Percentiles rank a stretch among this genome's conserved stretches.
These are phyloP conservation scores for Mariannaea elegans DNA, from an alignment of 2,329 filamentous ascomycete species.

Conservation along the genomic window DNA sequence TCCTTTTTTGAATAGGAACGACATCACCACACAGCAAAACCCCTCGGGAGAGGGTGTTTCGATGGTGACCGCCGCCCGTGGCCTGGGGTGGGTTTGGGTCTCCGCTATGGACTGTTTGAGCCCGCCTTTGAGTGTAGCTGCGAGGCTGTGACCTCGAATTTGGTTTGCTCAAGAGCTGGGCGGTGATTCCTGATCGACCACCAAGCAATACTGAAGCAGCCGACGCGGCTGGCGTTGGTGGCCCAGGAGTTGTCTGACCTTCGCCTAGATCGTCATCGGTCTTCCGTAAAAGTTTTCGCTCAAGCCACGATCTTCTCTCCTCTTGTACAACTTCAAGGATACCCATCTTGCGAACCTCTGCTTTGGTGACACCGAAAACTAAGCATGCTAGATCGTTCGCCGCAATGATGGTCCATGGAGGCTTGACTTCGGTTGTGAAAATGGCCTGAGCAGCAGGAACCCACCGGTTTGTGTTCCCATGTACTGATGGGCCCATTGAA, in stretches of 20 bases:
- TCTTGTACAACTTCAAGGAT: conserved; percentile 95
- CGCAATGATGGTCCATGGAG: conserved; percentile 94
- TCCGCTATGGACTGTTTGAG: conserved; percentile 70
- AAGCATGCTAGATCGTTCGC: conserved; percentile 97
- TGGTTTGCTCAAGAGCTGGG: conserved; percentile 86
- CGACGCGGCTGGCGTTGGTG: conserved; percentile 49
- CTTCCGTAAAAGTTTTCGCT: conserved; percentile 77
- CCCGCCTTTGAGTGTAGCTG: conserved; percentile 64
- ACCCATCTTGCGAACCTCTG: conserved; percentile 92
- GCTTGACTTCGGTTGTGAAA: conserved; percentile 90
- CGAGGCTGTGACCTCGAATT: conserved; percentile 64
- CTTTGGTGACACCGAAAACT: conserved; percentile 98
- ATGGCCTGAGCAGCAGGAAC: conserved; percentile 93
- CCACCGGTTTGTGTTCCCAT: conserved; percentile 90
- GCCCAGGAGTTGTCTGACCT: conserved; percentile 44
- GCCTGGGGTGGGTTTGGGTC: conserved; percentile 65
- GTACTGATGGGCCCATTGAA: conserved; percentile 67
- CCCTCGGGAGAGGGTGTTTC: conserved; percentile 80
- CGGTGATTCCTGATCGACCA: conserved; percentile 80
- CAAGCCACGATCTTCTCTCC: conserved; percentile 88
- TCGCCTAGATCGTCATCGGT: conserved; percentile 46
- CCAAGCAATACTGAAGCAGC: conserved; percentile 69
- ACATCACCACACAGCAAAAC: conserved; percentile 96
- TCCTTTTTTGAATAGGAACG: conserved; percentile 96
- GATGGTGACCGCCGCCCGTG: conserved; percentile 66